Base-by-base conservation (phyloP, 441 rosid species). In the Syzygium syzygioides region DNA sequence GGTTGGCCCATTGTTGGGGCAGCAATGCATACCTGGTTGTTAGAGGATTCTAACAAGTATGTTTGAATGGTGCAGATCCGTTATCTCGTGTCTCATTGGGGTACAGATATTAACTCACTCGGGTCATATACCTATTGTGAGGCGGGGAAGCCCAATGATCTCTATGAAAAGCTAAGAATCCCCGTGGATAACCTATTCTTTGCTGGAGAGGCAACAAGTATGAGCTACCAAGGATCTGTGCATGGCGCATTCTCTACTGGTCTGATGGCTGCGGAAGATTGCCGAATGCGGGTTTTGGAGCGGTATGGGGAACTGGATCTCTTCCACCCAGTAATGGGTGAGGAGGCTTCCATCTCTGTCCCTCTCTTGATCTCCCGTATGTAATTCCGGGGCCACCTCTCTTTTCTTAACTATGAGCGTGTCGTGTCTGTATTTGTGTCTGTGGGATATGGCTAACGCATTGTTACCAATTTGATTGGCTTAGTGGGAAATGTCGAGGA, bases 181-280 rank as follows among this genome's bases (percentile, higher is more conserved):
- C 99, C 99, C 14, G 93, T 98, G 17, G 99, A 98, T 91, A 98
- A 98, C 91, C 86, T 98, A 90, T 98, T 98, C 95, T 98, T 98
- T 94, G 99, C 99, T 0, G 99, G 99, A 83, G 99, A 98, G 93
- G 99, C 99, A 32, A 96, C 99, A 11, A 98, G 99, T 87, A 55
- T 88, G 88, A 94, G 92, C 93, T 96, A 90, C 92, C 97, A 99
- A 1, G 99, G 99, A 32, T 98, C 98, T 20, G 97, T 96, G 68
- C 99, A 97, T 32, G 99, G 99, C 52, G 99, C 99, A 23, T 98
- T 90, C 92, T 94, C 98, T 7, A 97, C 98, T 2, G 99, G 99
- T 55, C 59, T 96, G 91, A 91, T 95, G 95, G 99, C 99, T 34
- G 99, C 98, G 2, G 98, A 98, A 90, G 99, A 93, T 88, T 98